Evolutionary conservation across 192 early-diverging fungal genomes (phyloP), one percentile per base, ranked within the genome.

Genomic region (Coemansia sp.): DNA sequence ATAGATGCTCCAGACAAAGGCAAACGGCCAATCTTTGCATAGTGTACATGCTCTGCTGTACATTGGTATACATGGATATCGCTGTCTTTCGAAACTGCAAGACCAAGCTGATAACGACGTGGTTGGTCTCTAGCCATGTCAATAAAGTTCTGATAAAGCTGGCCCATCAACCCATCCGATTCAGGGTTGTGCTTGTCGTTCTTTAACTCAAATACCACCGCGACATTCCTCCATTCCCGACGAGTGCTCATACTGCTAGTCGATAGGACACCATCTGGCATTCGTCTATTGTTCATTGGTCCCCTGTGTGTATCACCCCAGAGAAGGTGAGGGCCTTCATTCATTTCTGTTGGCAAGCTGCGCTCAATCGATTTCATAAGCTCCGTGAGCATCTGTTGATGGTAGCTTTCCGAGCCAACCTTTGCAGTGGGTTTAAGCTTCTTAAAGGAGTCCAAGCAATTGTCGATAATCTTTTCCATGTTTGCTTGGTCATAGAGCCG

Each of bases 51-150:
- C 25, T 16, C 16, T 16, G 24, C 25, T 25, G 18, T 54, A 28
- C 52, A 54, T 14, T 27, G 12, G 52, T 54, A 23, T 18, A 24
- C 21, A 26, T 18, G 28, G 3, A 24, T 28, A 18, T 10, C 10
- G 24, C 52, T 28, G n/a, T 54, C 8, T 4, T 16, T 24, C 5
- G 52, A 54, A 0, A 54, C 21, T 18, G 21, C 27, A 14, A 54
- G 2, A 25, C 52, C 52, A 27, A 54, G 7, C 52, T 18, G 4
- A 28, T 54, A 28, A 25, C 10, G 52, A 3, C 25, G 24, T 26
- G 52, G 52, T 10, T 54, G 52, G 25, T 21, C 25, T 18, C 10
- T 26, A 28, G 52, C 52, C 25, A 54, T 54, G 28, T 54, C 52
- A 16, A 7, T 26, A 28, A 54, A 54, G 24, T 54, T 28, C 14